Conservation (phyloP, 805 yeast genomes). For the Hanseniaspora singularis region DNA sequence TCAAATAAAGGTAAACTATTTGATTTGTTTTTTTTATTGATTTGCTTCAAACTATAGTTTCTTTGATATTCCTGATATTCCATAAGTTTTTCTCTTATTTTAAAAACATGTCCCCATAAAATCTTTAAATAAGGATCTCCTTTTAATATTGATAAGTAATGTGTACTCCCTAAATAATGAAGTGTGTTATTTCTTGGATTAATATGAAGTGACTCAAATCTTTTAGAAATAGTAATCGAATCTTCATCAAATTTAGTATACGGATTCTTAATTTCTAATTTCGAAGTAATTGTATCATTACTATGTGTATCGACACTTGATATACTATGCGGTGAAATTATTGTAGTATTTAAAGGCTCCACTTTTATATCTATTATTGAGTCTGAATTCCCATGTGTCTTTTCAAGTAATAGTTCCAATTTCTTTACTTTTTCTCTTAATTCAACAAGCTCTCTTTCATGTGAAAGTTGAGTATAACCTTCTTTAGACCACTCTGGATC, state of each 20-base stretch:
- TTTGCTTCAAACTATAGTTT: background rate
- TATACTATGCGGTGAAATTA: background rate
- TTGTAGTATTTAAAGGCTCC: background rate
- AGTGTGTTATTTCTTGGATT: conserved; percentile 31
- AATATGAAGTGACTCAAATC: conserved; percentile 36
- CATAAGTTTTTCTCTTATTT: conserved; percentile 30
- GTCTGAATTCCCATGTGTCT: conserved; percentile 21
- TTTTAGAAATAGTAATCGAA: conserved; percentile 32
- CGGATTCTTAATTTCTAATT: background rate
- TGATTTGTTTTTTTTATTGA: conserved; percentile 3
- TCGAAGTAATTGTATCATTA: background rate
- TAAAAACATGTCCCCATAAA: conserved; percentile 40
- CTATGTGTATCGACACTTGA: background rate
- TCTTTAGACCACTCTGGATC: conserved; percentile 50
- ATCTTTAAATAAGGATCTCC: conserved; percentile 47
- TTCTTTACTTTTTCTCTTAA: conserved; percentile 45
- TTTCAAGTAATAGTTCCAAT: conserved; percentile 38
- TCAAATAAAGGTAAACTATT: conserved; percentile 1
- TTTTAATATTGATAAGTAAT: conserved; percentile 48
- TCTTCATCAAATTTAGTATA: conserved; percentile 25
- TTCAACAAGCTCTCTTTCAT: conserved; percentile 37
- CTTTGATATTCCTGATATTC: conserved; percentile 26
- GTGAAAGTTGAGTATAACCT: conserved; percentile 38
- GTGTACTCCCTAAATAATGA: conserved; percentile 40
- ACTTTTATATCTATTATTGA: background rate